Conservation (phyloP, 2,329 filamentous ascomycete genomes). For the Trichophyton mentagrophytes region DNA sequence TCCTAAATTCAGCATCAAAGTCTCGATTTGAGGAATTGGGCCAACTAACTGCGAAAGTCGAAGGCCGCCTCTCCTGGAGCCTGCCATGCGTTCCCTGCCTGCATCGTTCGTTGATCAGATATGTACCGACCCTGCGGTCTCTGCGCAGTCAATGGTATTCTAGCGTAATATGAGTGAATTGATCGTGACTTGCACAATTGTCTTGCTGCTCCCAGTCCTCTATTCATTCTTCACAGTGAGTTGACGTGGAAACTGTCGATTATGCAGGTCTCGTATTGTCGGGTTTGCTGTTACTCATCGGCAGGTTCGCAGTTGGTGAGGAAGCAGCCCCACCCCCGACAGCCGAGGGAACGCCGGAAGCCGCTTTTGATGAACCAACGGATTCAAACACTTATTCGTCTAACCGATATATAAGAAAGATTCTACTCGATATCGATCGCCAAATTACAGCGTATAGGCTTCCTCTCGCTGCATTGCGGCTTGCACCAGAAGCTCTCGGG, state of each 20-base stretch:
- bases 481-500: neutral
- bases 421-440: neutral
- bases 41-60: slow-evolving; percentile 13
- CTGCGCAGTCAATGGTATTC: neutral
- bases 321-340: neutral
- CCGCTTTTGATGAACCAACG: neutral
- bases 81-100: slow-evolving; percentile 7
- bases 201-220: neutral
- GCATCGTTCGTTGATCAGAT: neutral
- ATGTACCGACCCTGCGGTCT: neutral
- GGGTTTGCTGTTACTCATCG: too few species aligned
- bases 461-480: slow-evolving; percentile 1
- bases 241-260: neutral
- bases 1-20: neutral
- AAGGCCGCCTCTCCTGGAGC: slow-evolving; percentile 9
- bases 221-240: neutral
- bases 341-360: neutral
- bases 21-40: neutral
- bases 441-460: neutral
- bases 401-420: neutral
- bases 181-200: neutral
- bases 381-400: neutral
- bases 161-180: neutral
- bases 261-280: neutral
- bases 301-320: neutral